Percentiles rank a stretch among this genome's conserved stretches.
phyloP scores from a whole-genome alignment of 805 yeast genomes.

The Candida chauliodis region DNA sequence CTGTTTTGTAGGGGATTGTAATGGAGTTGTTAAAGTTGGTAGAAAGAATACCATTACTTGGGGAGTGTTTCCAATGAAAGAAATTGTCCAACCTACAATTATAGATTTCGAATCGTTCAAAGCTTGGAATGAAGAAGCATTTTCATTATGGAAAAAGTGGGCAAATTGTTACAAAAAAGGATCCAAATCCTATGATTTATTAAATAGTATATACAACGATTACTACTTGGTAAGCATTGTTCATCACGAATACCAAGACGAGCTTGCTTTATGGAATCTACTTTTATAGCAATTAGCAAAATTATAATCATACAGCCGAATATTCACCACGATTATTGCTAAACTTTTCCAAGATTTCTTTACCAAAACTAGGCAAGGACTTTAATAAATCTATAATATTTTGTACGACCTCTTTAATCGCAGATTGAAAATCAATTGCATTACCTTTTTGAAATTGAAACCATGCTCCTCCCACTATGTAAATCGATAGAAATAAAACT shows the following conservation, averaged over 20 bases:
- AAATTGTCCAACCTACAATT: slow-evolving; percentile 86
- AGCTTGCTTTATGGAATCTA: slow-evolving; percentile 72
- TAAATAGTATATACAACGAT: slow-evolving; percentile 56
- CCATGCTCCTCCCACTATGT: slow-evolving; percentile 74
- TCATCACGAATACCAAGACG: slow-evolving; percentile 77
- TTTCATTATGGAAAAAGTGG: slow-evolving; percentile 91
- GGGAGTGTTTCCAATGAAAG: slow-evolving; percentile 95
- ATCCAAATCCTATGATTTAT: slow-evolving; percentile 54
- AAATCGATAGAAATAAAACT: slow-evolving; percentile 66
- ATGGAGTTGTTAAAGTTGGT: slow-evolving; percentile 44
- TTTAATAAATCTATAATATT: slow-evolving; percentile 54
- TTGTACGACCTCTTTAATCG: slow-evolving; percentile 70
- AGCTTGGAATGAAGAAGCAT: slow-evolving; percentile 97
- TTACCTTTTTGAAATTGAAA: slow-evolving; percentile 71
- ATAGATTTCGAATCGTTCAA: slow-evolving; percentile 88
- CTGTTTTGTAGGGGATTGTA: slow-evolving; percentile 68
- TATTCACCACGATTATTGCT: slow-evolving; percentile 82
- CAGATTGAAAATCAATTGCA: slow-evolving; percentile 65
- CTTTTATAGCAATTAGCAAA: slow-evolving; percentile 33
- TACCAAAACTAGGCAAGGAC: slow-evolving; percentile 61
- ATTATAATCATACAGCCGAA: slow-evolving; percentile 67
- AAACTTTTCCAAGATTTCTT: slow-evolving; percentile 65
- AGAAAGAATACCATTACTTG: slow-evolving; percentile 85
- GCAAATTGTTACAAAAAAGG: slow-evolving; percentile 66
- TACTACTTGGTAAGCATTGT: slow-evolving; percentile 81